Conservation (phyloP, 345 rosid genomes). For the Moricandia moricandioides region DNA sequence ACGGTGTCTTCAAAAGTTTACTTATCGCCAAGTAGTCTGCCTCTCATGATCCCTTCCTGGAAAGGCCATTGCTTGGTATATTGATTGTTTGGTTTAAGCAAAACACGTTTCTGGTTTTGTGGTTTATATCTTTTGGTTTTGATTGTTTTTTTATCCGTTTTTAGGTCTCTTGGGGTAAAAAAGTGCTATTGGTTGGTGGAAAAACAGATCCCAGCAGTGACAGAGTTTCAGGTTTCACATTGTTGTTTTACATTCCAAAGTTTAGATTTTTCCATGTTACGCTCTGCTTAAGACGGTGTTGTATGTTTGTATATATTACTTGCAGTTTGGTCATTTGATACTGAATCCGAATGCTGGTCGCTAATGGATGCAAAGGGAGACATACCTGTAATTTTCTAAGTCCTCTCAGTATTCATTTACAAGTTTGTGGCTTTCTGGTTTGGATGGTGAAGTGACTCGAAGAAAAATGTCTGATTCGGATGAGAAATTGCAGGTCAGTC, state of each 20-base stretch:
- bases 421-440: background rate
- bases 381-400: constrained; percentile 54
- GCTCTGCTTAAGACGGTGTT: constrained; percentile 17
- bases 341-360: constrained; percentile 90
- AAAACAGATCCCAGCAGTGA: constrained; percentile 80
- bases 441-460: background rate
- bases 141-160: background rate
- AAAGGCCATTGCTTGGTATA: constrained; percentile 91
- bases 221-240: constrained; percentile 68
- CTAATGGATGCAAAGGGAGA: constrained; percentile 94
- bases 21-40: constrained; percentile 89
- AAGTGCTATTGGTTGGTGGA: constrained; percentile 86
- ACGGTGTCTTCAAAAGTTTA: constrained; percentile 81
- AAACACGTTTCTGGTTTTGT: background rate
- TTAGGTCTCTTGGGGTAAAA: constrained; percentile 96
- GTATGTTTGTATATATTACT: constrained; percentile 11
- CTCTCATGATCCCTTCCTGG: constrained; percentile 95
- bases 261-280: background rate
- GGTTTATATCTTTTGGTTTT: background rate
- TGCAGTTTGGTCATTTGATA: constrained; percentile 90
- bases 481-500: constrained; percentile 60
- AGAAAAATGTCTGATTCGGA: background rate
- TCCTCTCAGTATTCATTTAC: background rate
- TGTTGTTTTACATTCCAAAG: background rate
- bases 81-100: constrained; percentile 11